Base-by-base conservation (phyloP, 192 early-diverging fungal species). In the Coemansia biformis region DNA sequence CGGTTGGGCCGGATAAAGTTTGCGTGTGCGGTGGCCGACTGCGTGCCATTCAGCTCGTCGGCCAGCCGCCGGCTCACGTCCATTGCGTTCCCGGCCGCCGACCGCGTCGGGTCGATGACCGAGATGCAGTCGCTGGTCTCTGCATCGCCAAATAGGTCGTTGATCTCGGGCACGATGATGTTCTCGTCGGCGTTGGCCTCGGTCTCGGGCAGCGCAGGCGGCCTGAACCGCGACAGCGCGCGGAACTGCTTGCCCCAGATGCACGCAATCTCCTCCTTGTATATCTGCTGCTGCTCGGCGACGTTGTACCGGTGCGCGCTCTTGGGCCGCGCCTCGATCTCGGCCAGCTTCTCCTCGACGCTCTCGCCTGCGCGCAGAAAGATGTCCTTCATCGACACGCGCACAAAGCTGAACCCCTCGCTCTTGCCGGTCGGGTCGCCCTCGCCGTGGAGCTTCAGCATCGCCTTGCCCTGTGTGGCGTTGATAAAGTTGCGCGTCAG, bases 321-420 rank as follows among this genome's bases (percentile, higher is more conserved):
- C 67, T 90, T 90, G 13, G 88, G 88, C 18, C 83, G 55, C 7
- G 80, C 76, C 49, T 88, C 85, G 34, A 90, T 88, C 66, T 88
- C 82, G n/a, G 86, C 88, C 36, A 84, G 63, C 65, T 86, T 84
- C 38, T 91, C 89, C 46, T 89, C 84, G 10, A 84, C 81, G 23
- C 82, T 84, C 61, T 92, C 91, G 16, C 90, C 89, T 10, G 84
- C 79, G 16, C 89, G 76, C 56, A 95, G 75, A 52, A 98, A 94
- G 44, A 95, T 94, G 49, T 96, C 96, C 71, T 95, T 96, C 92
- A 96, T 96, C 12, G 87, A 89, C 17, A 89, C 88, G 22, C 93
- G 83, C 52, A 99, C 90, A 67, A 94, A 99, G 78, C 93, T 97
- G 55, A 99, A 96, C 8, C 92, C 96, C 54, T 97, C 93, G 38